Evolutionary conservation across 176 grass and related monocot species (phyloP).

Genomic region (Cocos nucifera): DNA sequence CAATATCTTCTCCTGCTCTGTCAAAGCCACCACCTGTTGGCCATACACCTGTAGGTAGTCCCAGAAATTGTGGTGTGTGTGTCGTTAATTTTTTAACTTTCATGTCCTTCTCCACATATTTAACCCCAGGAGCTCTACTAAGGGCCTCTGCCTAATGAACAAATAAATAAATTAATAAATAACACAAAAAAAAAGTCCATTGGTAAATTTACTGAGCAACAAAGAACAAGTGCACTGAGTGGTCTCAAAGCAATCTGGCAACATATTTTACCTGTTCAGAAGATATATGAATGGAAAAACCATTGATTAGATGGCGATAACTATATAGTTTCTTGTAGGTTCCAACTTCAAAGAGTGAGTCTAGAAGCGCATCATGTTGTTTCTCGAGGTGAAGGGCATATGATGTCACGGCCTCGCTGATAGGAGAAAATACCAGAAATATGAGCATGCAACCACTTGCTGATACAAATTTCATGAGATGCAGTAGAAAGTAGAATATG

Average conservation of each 20-base stretch:
- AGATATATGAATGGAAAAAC: slow-evolving; percentile 92
- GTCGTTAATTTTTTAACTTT: slow-evolving; percentile 92
- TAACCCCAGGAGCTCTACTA: slow-evolving; percentile 64
- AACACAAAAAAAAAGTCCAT: slow-evolving; percentile 6
- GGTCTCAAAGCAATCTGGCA: neutral
- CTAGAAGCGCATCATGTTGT: slow-evolving; percentile 74
- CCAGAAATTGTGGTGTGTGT: slow-evolving; percentile 92
- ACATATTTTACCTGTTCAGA: slow-evolving; percentile 53
- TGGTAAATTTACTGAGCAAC: neutral
- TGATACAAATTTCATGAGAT: neutral
- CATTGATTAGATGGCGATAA: slow-evolving; percentile 94
- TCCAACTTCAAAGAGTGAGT: slow-evolving; percentile 76
- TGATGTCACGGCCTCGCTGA: slow-evolving; percentile 72
- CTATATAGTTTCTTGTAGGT: slow-evolving; percentile 90
- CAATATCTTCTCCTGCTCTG: slow-evolving; percentile 92
- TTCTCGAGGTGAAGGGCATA: slow-evolving; percentile 76
- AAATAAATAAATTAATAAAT: slow-evolving; percentile 9
- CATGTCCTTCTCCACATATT: slow-evolving; percentile 83
- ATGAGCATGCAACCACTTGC: neutral
- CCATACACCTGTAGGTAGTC: slow-evolving; percentile 79
- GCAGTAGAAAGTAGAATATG: no score
- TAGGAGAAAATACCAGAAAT: slow-evolving; percentile 6
- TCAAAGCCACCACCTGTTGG: slow-evolving; percentile 84
- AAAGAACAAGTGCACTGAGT: neutral
- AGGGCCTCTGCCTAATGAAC: slow-evolving; percentile 59